Evolutionary conservation across 129 eudicot genomes (phyloP).

Genomic region (Centella asiatica): DNA sequence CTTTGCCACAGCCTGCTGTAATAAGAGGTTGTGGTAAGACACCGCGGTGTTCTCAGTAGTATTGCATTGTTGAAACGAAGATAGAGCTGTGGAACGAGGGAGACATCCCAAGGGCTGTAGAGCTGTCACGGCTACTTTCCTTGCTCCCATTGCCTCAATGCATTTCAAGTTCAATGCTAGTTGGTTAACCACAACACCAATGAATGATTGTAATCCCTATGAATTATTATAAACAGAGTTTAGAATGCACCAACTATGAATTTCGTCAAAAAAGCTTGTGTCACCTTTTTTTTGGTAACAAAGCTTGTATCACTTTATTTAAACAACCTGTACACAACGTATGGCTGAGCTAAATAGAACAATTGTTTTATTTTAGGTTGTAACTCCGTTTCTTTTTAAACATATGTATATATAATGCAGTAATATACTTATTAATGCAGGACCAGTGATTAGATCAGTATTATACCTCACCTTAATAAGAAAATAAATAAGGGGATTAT

Average conservation of each 20-base stretch:
- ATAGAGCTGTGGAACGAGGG: constrained; percentile 34
- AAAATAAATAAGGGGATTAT: no score
- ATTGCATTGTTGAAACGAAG: constrained; percentile 62
- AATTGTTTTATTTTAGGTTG: no score
- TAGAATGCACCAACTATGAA: neutral
- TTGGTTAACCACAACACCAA: constrained; percentile 50
- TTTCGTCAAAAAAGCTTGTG: no score
- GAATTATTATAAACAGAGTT: neutral
- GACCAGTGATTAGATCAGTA: no score
- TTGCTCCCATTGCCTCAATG: constrained; percentile 43
- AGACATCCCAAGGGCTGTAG: constrained; percentile 81
- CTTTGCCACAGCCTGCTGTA: constrained; percentile 43
- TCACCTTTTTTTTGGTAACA: no score
- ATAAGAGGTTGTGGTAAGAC: constrained; percentile 48
- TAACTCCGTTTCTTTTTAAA: no score
- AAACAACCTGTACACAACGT: no score
- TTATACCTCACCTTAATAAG: no score
- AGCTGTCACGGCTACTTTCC: constrained; percentile 39
- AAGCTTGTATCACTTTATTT: no score
- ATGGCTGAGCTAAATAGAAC: no score
- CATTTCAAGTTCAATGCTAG: constrained; percentile 38
- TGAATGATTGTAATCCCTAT: constrained; percentile 50
- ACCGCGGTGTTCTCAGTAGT: constrained; percentile 34
- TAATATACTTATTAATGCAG: no score
- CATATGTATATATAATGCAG: no score